These are phyloP conservation scores for Aphanomyces astaci DNA, from an alignment of 352 stramenopile species.

Conservation along the genomic window DNA sequence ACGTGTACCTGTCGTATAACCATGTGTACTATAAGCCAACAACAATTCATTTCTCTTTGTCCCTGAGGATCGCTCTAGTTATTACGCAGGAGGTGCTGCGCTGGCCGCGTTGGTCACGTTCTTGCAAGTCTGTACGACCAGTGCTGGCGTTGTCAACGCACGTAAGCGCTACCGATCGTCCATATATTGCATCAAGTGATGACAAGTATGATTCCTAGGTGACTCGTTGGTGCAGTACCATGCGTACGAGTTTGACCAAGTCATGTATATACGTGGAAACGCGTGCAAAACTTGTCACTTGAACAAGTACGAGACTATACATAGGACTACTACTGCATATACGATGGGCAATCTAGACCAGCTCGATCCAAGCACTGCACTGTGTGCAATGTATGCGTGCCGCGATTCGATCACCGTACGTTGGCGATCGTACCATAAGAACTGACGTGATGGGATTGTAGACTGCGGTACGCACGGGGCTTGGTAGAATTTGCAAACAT, in stretches of 20 bases:
- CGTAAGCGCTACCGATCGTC: slow-evolving; percentile 23
- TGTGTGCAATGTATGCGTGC: slow-evolving; percentile 54
- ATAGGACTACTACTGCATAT: background rate
- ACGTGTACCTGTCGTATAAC: slow-evolving; percentile 30
- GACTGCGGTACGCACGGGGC: slow-evolving; percentile 13
- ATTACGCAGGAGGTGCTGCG: slow-evolving; percentile 36
- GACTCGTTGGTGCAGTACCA: slow-evolving; percentile 22
- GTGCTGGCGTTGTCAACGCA: slow-evolving; percentile 36
- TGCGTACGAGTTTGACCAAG: slow-evolving; percentile 44
- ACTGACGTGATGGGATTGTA: background rate
- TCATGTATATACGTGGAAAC: slow-evolving; percentile 32
- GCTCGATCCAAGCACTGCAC: slow-evolving; percentile 64
- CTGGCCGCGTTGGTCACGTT: slow-evolving; percentile 44
- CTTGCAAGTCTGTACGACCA: slow-evolving; percentile 36
- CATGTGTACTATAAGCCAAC: slow-evolving; percentile 31
- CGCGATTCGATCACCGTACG: slow-evolving; percentile 57
- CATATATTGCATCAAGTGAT: background rate
- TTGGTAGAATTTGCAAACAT: too few relatives aligned
- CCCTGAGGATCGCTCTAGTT: background rate
- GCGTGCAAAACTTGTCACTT: slow-evolving; percentile 43
- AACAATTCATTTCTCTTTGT: too few relatives aligned
- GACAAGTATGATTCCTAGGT: background rate
- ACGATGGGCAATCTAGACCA: slow-evolving; percentile 26
- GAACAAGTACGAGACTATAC: slow-evolving; percentile 30
- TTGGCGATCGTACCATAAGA: background rate